Percentiles rank a stretch among this genome's conserved stretches.
These are phyloP conservation scores for Vigna reflexopilosa DNA, from an alignment of 306 rosid genomes.

Conservation along the genomic window DNA sequence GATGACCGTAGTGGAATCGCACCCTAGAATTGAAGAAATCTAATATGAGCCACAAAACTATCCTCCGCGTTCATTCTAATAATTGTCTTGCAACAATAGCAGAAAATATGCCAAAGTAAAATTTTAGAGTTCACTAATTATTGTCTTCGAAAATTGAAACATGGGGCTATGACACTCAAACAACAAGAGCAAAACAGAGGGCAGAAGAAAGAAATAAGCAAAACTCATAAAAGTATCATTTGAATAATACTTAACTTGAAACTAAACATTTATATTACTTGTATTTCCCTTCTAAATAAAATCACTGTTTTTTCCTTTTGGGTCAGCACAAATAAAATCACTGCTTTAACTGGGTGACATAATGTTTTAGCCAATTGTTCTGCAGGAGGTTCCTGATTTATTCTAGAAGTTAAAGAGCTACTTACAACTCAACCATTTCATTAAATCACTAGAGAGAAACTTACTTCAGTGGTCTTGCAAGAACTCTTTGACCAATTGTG, in stretches of 20 bases:
- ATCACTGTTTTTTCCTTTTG: not conserved
- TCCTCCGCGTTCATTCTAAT: conserved; percentile 27
- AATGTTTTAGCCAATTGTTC: conserved; percentile 14
- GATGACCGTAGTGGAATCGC: conserved; percentile 99
- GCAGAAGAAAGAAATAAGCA: conserved; percentile 23
- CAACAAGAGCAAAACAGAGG: conserved; percentile 15
- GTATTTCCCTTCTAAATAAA: conserved; percentile 29
- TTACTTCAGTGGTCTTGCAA: conserved; percentile 96
- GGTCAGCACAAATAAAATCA: conserved; percentile 19
- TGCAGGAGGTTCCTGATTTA: conserved; percentile 23
- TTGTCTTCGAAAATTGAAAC: conserved; percentile 36
- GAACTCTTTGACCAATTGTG: conserved; percentile 96
- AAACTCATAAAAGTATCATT: not conserved
- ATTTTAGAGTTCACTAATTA: not conserved
- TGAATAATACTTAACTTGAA: conserved; percentile 32
- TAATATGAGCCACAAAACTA: conserved; percentile 32
- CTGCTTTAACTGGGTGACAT: conserved; percentile 29
- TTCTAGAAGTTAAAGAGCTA: conserved; percentile 22
- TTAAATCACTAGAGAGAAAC: conserved; percentile 47
- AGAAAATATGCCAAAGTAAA: conserved; percentile 19
- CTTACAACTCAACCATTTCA: conserved; percentile 30
- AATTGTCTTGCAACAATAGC: conserved; percentile 35
- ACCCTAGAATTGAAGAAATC: conserved; percentile 66
- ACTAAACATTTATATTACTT: conserved; percentile 5
- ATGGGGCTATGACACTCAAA: conserved; percentile 11